Base-by-base conservation (phyloP, 1,284 basidiomycete genomes). In the Malassezia yamatoensis region DNA sequence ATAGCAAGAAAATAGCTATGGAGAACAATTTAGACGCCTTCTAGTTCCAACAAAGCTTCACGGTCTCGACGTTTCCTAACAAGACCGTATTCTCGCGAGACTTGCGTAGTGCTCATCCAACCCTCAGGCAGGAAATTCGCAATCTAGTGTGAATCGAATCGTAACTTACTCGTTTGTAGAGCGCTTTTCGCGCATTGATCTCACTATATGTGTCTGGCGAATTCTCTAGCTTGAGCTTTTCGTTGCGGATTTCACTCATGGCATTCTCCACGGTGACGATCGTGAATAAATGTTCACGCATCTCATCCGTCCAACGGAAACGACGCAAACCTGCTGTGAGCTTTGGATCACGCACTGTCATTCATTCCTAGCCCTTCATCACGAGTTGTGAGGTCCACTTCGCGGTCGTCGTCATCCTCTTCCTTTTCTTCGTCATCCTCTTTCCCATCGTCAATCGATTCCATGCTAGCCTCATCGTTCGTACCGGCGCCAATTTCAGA, bases 261-360 rank as follows among this genome's bases (percentile, higher is more conserved):
- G 67, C 70, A 53, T 72, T 69, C 37, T 70, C 69, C 49, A 72
- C 64, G 3, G 64, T 67, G 45, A 74, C 64, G 43, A 68, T 59
- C 15, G 64, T 58, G 34, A 66, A 69, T 32, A 74, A 55, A 51
- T 66, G 57, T 35, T 71, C 69, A 20, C 69, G 63, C 65, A 69
- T 66, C 48, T 65, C 67, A 49, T 74, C 71, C 15, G 47, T 54
- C 68, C 69, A 74, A 21, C 52, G 55, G 67, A 68, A 74, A 12
- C 65, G 62, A 59, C 66, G 69, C 16, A 44, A 45, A 11, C 68
- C 66, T 45, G 43, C 16, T 11, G 43, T 45, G 11, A 45, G 43
- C 16, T 21, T 11, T 2, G 6, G 9, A 11, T 5, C 43, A 46
- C 49, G 43, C 10, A 33, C 38, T 46, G 45, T 51, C 13, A 32